Evolutionary conservation across 306 rosid genomes (phyloP).

Genomic region (Cucurbita moschata): DNA sequence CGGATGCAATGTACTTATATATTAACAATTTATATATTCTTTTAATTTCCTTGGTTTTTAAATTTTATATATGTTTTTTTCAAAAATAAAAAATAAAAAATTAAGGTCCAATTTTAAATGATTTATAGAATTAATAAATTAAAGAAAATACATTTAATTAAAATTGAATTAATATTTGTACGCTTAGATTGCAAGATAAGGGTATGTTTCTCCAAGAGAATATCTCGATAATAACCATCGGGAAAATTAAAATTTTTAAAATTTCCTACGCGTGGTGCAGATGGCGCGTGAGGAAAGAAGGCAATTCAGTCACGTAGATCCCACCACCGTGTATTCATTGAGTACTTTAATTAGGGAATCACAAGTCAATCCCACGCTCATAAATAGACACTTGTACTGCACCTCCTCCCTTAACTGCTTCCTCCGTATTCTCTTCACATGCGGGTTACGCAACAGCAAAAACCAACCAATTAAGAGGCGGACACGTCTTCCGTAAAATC

Average conservation of each 20-base stretch:
- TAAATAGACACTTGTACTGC: neutral
- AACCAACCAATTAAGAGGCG: neutral
- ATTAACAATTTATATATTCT: no score
- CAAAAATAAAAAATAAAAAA: no score
- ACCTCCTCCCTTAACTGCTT: neutral
- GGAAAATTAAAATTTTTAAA: no score
- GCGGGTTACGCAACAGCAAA: neutral
- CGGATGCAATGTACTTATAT: no score
- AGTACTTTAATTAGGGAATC: neutral
- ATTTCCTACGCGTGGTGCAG: neutral
- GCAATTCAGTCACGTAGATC: conserved; percentile 3
- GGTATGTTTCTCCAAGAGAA: neutral
- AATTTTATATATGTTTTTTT: no score
- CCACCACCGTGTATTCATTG: neutral
- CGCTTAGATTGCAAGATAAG: neutral
- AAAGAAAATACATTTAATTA: no score
- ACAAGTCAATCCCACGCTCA: neutral
- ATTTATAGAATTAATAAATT: no score
- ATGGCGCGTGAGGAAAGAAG: neutral
- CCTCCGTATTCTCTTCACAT: neutral
- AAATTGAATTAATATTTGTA: no score
- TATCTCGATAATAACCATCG: neutral
- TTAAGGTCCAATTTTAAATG: no score
- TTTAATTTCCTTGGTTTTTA: no score
- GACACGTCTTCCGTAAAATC: neutral